These are phyloP conservation scores for Colletotrichum acutatum DNA, from an alignment of 2,329 filamentous ascomycete species.

Conservation along the genomic window DNA sequence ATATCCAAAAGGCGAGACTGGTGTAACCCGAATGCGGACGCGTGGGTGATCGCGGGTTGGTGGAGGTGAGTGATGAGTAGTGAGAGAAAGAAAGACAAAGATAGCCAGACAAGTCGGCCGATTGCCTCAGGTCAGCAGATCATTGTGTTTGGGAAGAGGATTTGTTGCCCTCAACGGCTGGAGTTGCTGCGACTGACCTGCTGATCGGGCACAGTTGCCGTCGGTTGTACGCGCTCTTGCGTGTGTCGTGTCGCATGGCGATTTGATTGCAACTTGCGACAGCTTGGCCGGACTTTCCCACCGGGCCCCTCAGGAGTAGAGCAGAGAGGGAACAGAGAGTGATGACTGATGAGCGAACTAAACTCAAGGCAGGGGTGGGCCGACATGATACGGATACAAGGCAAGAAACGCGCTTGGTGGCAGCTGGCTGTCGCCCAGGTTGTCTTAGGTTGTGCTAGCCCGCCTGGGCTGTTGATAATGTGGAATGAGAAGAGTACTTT, in stretches of 20 bases:
- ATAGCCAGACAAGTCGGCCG: background rate
- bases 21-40: constrained; percentile 20
- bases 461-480: background rate
- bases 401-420: constrained; percentile 28
- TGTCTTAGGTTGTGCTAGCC: constrained; percentile 31
- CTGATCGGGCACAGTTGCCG: constrained; percentile 1
- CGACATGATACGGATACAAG: background rate
- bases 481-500: background rate
- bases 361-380: constrained; percentile 16
- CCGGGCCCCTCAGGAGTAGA: background rate
- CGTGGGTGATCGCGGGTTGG: background rate
- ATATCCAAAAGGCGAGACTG: background rate
- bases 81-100: background rate
- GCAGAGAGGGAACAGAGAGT: background rate
- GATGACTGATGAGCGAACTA: background rate
- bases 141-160: background rate
- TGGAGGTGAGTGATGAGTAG: background rate
- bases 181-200: background rate
- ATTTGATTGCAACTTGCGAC: constrained; percentile 14
- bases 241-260: background rate
- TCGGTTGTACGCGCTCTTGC: background rate
- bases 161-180: background rate
- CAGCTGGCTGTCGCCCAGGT: constrained; percentile 10
- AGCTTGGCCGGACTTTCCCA: constrained; percentile 12
- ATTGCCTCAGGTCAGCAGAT: background rate